Evolutionary conservation across 345 rosid genomes (phyloP).

Genomic region (Corchorus olitorius): DNA sequence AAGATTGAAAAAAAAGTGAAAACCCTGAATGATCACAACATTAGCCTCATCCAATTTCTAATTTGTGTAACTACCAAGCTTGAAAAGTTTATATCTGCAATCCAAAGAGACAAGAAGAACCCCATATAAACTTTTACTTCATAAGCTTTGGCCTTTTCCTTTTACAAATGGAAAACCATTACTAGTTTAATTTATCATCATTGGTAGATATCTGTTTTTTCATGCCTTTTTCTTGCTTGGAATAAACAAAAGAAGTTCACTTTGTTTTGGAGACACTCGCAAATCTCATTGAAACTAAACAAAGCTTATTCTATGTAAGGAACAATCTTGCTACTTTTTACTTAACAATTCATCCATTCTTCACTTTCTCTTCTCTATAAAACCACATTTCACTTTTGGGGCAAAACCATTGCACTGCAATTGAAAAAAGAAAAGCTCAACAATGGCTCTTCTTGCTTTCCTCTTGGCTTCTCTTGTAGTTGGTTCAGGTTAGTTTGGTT

Average conservation of each 20-base stretch:
- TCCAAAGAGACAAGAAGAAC: not conserved
- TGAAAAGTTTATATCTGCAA: not conserved
- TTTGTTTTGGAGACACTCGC: not conserved
- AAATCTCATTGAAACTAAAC: not conserved
- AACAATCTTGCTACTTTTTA: conserved; percentile 8
- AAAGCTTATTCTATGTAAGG: not conserved
- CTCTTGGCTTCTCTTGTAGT: not conserved
- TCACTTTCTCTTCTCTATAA: not conserved
- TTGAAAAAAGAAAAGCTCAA: not conserved
- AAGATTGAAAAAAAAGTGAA: not conserved
- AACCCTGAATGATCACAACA: not conserved
- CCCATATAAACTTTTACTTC: not conserved
- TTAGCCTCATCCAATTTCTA: not conserved
- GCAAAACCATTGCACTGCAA: not conserved
- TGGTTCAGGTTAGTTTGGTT: conserved; percentile 5
- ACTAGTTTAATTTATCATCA: not conserved
- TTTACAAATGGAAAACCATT: not conserved
- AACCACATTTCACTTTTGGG: not conserved
- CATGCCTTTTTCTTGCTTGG: conserved; percentile 4
- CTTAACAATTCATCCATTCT: not conserved
- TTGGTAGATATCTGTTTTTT: not conserved
- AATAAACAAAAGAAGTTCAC: conserved; percentile 19
- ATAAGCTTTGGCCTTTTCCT: conserved; percentile 17
- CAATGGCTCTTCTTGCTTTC: conserved; percentile 19
- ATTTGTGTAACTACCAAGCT: not conserved